Base-by-base conservation (phyloP, 2,329 filamentous ascomycete genomes). In the Dothiorella sarmentorum region DNA sequence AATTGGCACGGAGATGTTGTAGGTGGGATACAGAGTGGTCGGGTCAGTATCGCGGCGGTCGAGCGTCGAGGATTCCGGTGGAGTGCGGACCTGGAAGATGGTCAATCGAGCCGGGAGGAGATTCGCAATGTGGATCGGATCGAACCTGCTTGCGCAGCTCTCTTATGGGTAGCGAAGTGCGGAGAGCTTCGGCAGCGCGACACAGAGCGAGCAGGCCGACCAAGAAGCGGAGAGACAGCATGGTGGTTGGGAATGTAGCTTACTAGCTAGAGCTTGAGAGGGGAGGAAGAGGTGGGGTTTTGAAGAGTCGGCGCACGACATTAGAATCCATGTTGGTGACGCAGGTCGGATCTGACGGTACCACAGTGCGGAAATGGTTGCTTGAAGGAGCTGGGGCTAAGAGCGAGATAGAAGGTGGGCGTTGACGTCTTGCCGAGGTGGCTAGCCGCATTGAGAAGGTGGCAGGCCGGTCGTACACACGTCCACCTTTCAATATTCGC, bases 1-100 rank as follows among this genome's bases (percentile, higher is more conserved):
- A 31, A 95, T 78, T 0, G 82, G 83, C 1, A 82, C 78, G 0
- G 79, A 78, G 59, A 85, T 68, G 62, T 80, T 82, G 67, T 81
- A 68, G 26, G 71, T 76, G 3, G 79, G 75, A 64, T 81, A 83
- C 9, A 77, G 65, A 17, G 67, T 43, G 3, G 64, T 62, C 2
- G 69, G 72, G 59, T 78, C 69, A 11, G 67, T 59, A 42, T 67
- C 67, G 24, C 51, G 58, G 18, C 33, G 40, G 22, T 51, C 37
- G 22, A 59, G 31, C 31, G 15, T 20, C 3, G 20, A 10, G 13
- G 40, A 4, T 3, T 56, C 38, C 11, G 38, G 37, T 11, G n/a
- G 15, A n/a, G 40, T 27, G 20, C 20, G 42, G 13, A 53, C 47
- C 57, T 59, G 49, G 29, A n/a, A 15, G 20, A 20, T 13, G 10